Conservation (phyloP, 257 asterid species). For the Solanum pennellii region DNA sequence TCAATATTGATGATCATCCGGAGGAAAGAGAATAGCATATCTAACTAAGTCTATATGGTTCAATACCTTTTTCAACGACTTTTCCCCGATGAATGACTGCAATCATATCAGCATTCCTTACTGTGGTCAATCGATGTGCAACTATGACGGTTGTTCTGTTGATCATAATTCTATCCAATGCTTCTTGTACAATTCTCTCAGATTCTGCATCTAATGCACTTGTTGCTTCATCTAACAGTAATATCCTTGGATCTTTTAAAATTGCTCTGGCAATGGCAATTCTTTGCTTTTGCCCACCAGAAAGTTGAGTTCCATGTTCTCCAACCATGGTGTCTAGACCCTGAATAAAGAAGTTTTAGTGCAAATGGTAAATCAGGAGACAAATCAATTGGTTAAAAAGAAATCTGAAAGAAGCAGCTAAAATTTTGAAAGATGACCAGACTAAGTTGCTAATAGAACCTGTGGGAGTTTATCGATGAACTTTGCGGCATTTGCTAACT, state of each 20-base stretch:
- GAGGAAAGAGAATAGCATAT: neutral
- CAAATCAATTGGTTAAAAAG: neutral
- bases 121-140: conserved; percentile 76
- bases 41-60: neutral
- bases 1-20: neutral
- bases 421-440: neutral
- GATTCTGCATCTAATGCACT: conserved; percentile 91
- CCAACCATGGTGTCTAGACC: conserved; percentile 76
- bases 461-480: conserved; percentile 72
- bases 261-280: conserved; percentile 83
- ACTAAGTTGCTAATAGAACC: conserved; percentile 16
- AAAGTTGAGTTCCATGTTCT: conserved; percentile 86
- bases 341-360: conserved; percentile 10
- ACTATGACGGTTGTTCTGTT: conserved; percentile 75
- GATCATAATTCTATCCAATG: conserved; percentile 73
- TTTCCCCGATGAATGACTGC: conserved; percentile 76
- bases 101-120: conserved; percentile 68
- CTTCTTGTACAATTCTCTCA: conserved; percentile 78
- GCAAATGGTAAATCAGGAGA: neutral
- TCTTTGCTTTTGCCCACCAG: conserved; percentile 92
- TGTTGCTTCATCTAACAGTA: conserved; percentile 83
- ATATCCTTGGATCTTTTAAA: conserved; percentile 60
- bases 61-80: conserved; percentile 68
- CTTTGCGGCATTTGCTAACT: conserved; percentile 73
- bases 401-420: neutral